Evolutionary conservation across 305 asterid species (phyloP).

Genomic region (Fraxinus greggii): DNA sequence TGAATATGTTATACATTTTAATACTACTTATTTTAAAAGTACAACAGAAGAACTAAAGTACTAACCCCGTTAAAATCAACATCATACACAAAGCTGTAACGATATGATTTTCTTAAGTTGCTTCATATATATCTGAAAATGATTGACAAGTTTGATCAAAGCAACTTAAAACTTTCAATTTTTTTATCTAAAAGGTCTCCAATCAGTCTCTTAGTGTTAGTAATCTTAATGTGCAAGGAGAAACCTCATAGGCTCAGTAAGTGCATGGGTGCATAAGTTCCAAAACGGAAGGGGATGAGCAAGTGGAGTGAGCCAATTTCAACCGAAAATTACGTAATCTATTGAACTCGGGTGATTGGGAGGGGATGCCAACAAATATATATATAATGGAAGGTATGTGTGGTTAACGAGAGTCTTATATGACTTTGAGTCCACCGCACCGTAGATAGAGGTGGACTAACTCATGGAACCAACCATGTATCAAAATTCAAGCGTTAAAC

Average conservation of each 20-base stretch:
- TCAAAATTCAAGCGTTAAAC: neutral
- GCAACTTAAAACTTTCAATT: neutral
- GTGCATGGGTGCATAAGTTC: neutral
- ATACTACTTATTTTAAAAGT: neutral
- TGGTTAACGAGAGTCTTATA: neutral
- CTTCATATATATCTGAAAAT: neutral
- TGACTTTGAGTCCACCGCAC: neutral
- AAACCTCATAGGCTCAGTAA: neutral
- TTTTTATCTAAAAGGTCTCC: neutral
- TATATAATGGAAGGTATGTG: neutral
- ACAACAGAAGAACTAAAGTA: neutral
- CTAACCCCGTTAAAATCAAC: neutral
- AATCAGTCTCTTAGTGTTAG: neutral
- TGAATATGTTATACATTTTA: too few relatives aligned
- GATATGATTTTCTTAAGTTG: too few relatives aligned
- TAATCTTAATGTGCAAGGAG: neutral
- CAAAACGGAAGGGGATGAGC: neutral
- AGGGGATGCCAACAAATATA: neutral
- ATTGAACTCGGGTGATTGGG: neutral
- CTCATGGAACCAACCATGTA: neutral
- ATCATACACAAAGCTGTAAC: neutral
- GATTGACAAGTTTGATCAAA: neutral
- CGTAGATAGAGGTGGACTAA: neutral
- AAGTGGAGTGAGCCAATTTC: neutral
- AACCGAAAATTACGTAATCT: neutral